Percentiles rank a stretch among this genome's conserved stretches.
Conservation (phyloP, 805 yeast genomes). For the Yarrowia sp. region DNA sequence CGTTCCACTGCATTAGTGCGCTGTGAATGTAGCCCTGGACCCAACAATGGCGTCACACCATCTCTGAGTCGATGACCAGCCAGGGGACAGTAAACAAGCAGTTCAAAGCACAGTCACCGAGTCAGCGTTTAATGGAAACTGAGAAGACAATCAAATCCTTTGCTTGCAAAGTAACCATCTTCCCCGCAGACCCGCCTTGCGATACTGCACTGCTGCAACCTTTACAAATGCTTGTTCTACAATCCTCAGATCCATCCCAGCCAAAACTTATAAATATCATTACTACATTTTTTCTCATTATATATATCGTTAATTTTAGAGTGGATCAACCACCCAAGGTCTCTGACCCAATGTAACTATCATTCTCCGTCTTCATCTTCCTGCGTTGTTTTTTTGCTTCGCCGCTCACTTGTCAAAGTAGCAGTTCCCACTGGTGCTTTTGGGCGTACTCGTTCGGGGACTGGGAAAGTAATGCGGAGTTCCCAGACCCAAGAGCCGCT, state of each 20-base stretch:
- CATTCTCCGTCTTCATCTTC: background rate
- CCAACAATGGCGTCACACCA: too few species aligned
- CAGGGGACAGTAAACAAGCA: too few species aligned
- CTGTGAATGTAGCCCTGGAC: constrained; percentile 1
- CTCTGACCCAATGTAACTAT: background rate
- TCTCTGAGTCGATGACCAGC: background rate
- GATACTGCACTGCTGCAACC: too few species aligned
- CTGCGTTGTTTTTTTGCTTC: too few species aligned
- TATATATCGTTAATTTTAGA: constrained; percentile 9
- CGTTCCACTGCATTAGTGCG: constrained; percentile 2
- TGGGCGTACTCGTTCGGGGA: constrained; percentile 7
- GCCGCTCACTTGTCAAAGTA: constrained; percentile 10
- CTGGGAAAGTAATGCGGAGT: constrained; percentile 19
- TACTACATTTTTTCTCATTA: constrained; percentile 5
- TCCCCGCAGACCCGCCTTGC: too few species aligned
- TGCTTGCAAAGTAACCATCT: too few species aligned
- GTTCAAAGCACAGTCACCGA: too few species aligned
- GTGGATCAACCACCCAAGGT: constrained; percentile 17
- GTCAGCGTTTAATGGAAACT: too few species aligned
- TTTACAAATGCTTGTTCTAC: too few species aligned
- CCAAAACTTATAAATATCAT: constrained; percentile 5
- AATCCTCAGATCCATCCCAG: too few species aligned
- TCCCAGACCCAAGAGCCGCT: constrained; percentile 11
- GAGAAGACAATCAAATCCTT: too few species aligned
- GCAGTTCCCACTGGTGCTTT: background rate